phyloP scores from a whole-genome alignment of 768 basidiomycete genomes.

The Suillus variegatus region DNA sequence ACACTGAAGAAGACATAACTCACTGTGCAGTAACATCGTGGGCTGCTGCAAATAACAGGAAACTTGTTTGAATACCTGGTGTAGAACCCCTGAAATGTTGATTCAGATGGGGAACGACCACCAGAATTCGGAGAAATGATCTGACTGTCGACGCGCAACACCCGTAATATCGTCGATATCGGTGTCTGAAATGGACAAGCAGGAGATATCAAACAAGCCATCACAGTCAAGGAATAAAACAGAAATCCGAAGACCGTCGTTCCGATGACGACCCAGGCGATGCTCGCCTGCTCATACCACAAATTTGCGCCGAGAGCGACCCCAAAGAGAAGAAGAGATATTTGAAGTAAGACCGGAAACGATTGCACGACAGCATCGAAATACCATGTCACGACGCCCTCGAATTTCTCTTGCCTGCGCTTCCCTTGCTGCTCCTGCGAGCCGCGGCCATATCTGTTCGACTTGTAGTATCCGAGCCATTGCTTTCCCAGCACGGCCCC shows the following conservation, averaged over 20 bases:
- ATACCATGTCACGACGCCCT: conserved; percentile 15
- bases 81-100: background rate
- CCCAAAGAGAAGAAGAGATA: conserved; percentile 15
- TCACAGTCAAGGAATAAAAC: conserved; percentile 6
- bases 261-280: conserved; percentile 2
- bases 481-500: too few relatives aligned
- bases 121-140: too few relatives aligned
- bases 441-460: too few relatives aligned
- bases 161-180: background rate
- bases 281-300: background rate
- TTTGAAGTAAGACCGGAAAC: conserved; percentile 16
- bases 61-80: background rate
- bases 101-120: background rate
- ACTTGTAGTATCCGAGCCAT: too few relatives aligned
- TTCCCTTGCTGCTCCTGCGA: too few relatives aligned
- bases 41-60: background rate
- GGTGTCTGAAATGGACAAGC: conserved; percentile 10
- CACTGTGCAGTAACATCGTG: background rate
- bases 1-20: background rate
- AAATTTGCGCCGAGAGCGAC: conserved; percentile 8
- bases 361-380: conserved; percentile 11
- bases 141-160: background rate
- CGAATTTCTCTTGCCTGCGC: conserved; percentile 10
- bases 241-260: background rate
- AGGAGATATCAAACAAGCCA: conserved; percentile 3